Evolutionary conservation across 805 yeast genomes (phyloP).

Genomic region (Myxozyma nipponensis): DNA sequence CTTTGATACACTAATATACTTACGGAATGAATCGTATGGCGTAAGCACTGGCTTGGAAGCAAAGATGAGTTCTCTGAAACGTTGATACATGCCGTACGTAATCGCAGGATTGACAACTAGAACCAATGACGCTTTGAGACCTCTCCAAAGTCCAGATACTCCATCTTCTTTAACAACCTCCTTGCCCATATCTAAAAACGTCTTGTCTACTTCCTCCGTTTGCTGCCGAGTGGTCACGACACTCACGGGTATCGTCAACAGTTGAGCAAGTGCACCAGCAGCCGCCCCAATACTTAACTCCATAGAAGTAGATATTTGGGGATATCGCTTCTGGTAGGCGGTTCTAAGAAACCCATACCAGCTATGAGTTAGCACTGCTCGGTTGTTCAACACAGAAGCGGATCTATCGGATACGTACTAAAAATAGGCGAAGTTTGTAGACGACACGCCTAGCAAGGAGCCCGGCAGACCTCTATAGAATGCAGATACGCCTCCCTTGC

Average conservation of each 20-base stretch:
- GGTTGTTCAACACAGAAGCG: background rate
- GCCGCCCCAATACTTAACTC: conserved; percentile 72
- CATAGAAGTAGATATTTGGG: conserved; percentile 50
- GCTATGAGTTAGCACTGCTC: conserved; percentile 13
- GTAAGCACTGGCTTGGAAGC: conserved; percentile 10
- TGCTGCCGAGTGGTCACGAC: conserved; percentile 65
- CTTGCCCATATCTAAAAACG: conserved; percentile 44
- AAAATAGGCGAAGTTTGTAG: conserved; percentile 77
- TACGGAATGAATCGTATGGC: conserved; percentile 24
- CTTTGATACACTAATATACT: background rate
- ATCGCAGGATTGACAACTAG: conserved; percentile 80
- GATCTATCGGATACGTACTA: conserved; percentile 37
- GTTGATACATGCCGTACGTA: conserved; percentile 76
- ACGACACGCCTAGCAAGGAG: conserved; percentile 64
- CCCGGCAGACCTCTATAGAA: conserved; percentile 71
- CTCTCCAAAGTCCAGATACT: conserved; percentile 71
- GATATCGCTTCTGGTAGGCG: conserved; percentile 46
- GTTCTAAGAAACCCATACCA: conserved; percentile 76
- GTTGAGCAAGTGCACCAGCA: conserved; percentile 78
- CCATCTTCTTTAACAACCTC: conserved; percentile 64
- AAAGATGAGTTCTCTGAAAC: conserved; percentile 45
- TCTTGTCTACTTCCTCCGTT: conserved; percentile 28
- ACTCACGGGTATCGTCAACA: conserved; percentile 76
- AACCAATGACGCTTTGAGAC: conserved; percentile 73
- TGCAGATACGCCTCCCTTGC: conserved; percentile 58